phyloP scores from a whole-genome alignment of 176 grass and related monocot species.

The barley (Hordeum vulgare) region MorexV3_pseudomolecules_assembly NC_058520.1:597628774-597629273 shows the following conservation, averaged over 20 bases:
- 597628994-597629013: constrained; percentile 73
- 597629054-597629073: constrained; percentile 7
- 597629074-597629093: too few species aligned
- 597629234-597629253: constrained; percentile 37
- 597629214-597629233: constrained; percentile 19
- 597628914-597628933: background rate
- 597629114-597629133: too few species aligned
- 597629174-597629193: constrained; percentile 53
- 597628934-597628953: background rate
- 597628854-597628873: too few species aligned
- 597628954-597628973: background rate
- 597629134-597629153: background rate
- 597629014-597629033: constrained; percentile 80
- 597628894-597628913: too few species aligned
- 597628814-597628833: background rate
- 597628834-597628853: too few species aligned
- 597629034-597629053: constrained; percentile 44
- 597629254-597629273: constrained; percentile 31
- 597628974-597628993: constrained; percentile 13
- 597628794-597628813: background rate
- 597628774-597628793: background rate
- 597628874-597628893: too few species aligned
- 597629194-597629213: constrained; percentile 57
- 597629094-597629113: background rate
- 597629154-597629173: constrained; percentile 63